phyloP scores from a whole-genome alignment of 1,284 basidiomycete genomes.

The Paramarasmius palmivorus region DNA sequence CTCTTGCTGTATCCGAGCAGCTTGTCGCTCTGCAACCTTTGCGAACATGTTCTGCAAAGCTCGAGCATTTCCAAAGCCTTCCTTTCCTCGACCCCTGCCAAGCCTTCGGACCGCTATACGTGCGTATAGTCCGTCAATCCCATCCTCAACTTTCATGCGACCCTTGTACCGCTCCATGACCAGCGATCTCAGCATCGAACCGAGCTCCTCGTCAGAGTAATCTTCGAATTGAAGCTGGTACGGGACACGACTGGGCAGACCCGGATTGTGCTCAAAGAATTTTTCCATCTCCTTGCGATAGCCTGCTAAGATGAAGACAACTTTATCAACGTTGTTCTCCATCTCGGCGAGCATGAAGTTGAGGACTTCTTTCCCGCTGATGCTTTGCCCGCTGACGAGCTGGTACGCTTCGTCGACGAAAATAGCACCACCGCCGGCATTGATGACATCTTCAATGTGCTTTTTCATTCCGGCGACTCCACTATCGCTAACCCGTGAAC shows the following conservation, averaged over 20 bases:
- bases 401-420: constrained; percentile 75
- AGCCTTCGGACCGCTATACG: constrained; percentile 57
- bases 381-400: constrained; percentile 46
- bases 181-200: constrained; percentile 50
- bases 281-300: constrained; percentile 72
- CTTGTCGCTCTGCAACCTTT: constrained; percentile 49
- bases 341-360: constrained; percentile 71
- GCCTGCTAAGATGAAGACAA: constrained; percentile 72
- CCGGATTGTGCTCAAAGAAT: constrained; percentile 75
- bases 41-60: constrained; percentile 53
- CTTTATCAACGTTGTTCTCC: constrained; percentile 63
- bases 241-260: constrained; percentile 63
- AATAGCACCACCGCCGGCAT: constrained; percentile 58
- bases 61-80: constrained; percentile 68
- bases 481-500: constrained; percentile 55
- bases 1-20: constrained; percentile 42
- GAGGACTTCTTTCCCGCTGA: constrained; percentile 53
- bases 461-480: constrained; percentile 55
- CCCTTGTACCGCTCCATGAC: constrained; percentile 47
- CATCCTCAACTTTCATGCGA: constrained; percentile 56
- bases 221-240: constrained; percentile 60
- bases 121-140: constrained; percentile 52
- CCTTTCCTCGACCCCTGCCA: constrained; percentile 50
- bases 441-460: constrained; percentile 44
- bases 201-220: constrained; percentile 56